Base-by-base conservation (phyloP, 345 rosid species). In the Odontarrhena argentea region DNA sequence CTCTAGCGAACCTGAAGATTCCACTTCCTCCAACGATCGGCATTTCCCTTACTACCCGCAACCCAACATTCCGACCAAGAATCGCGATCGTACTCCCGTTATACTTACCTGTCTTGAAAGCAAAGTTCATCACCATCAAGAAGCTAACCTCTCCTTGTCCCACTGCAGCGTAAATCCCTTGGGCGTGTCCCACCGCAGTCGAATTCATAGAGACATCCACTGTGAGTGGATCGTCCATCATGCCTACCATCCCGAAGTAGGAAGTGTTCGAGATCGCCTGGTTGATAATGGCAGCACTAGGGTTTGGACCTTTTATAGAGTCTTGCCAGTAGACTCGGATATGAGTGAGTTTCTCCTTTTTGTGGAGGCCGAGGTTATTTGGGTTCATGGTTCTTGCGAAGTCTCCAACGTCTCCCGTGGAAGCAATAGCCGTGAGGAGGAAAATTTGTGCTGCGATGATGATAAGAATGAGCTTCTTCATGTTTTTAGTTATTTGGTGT, bases 201-300 rank as follows among this genome's bases (percentile, higher is more conserved):
- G 88, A 85, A 58, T 76, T 74, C 52, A 77, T 0, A 11, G 81
- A 68, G 2, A 87, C 84, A 6, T 80, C 82, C 25, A 65, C 5
- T 1, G 94, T 87, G 26, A 87, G 54, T 0, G 90, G 69, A 68
- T 87, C 76, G 63, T 85, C 94, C 55, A 87, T 83, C 75, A 85
- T 63, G 51, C 71, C 70, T 25, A 81, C 53, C 30, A 55, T 1
- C 6, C 88, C 87, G 41, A 87, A 85, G 3, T 12, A 9, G 1
- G 73, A 15, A 6, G 66, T 43, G 66, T 78, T 85, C 26, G 18
- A 8, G 1, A 79, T 62, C 1, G 83, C 53, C 2, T 5, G 46
- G n/a, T 78, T 74, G 2, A 82, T 76, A 11, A 30, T 12, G 18
- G 81, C 59, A 15, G 83, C 75, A 3, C 77, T 76, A 4, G 84